Conservation (phyloP, 2,329 filamentous ascomycete genomes). For the Penicillium capsulatum region DNA sequence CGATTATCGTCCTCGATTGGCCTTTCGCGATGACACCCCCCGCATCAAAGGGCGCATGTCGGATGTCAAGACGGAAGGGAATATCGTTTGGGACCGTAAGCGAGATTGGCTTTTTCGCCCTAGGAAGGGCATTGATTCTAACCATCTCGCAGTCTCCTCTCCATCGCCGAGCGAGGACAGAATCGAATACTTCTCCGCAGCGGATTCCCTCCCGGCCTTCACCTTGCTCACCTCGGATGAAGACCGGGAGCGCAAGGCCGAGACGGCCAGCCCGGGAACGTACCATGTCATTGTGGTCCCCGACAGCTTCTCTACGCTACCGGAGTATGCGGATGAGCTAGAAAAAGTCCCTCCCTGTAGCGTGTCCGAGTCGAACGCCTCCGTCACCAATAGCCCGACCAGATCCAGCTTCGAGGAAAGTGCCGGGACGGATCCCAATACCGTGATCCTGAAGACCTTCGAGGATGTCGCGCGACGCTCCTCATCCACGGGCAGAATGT, state of each 20-base stretch:
- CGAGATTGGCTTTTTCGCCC: constrained; percentile 10
- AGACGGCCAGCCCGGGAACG: constrained; percentile 49
- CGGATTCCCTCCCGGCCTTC: constrained; percentile 54
- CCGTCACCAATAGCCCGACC: constrained; percentile 27
- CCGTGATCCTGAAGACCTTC: constrained; percentile 49
- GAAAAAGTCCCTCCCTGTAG: constrained; percentile 24
- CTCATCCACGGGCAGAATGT: constrained; percentile 28
- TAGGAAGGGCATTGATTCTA: constrained; percentile 11
- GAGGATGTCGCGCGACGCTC: constrained; percentile 43
- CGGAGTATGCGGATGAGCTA: constrained; percentile 47
- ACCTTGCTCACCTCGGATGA: constrained; percentile 52
- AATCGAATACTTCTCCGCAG: constrained; percentile 28
- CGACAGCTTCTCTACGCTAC: constrained; percentile 50
- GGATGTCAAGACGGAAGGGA: constrained; percentile 50
- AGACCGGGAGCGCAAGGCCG: constrained; percentile 56
- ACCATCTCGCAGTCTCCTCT: constrained; percentile 26
- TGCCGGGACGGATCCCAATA: constrained; percentile 43
- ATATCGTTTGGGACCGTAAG: constrained; percentile 56
- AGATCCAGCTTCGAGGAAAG: constrained; percentile 21
- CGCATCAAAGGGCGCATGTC: constrained; percentile 51
- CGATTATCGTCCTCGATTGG: constrained; percentile 55
- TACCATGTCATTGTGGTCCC: constrained; percentile 55
- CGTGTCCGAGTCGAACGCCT: constrained; percentile 23
- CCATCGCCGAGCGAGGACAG: constrained; percentile 18
- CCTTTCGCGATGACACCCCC: constrained; percentile 53